Base-by-base conservation (phyloP, 2,329 filamentous ascomycete genomes). In the Sclerotinia trifoliorum region DNA sequence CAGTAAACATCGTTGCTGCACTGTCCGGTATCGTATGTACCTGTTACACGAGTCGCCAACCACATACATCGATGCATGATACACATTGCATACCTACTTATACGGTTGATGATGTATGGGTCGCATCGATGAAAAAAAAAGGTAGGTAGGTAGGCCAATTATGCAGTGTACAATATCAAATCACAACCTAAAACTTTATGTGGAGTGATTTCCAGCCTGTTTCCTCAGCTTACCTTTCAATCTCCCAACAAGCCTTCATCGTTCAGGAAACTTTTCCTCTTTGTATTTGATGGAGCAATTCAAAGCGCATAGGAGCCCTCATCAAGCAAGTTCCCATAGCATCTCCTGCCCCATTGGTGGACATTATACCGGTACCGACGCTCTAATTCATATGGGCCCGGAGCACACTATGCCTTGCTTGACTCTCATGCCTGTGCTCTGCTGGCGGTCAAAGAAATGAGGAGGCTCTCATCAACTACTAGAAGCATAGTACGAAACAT, bases 371-470 rank as follows among this genome's bases (percentile, higher is more conserved):
- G 56, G 56, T 63, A 62, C 56, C 54, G 52, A 66, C 19, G 29
- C 39, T 49, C 44, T 24, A 35, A 48, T 58, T 57, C 52, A 57
- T 58, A 29, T 58, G 52, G 35, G 62, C 51, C 57, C 35, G 57
- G 46, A 52, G 48, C 65, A 67, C 56, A 67, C 65, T 54, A 67
- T 67, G 65, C 64, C 60, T 39, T 67, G 55, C 32, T 49, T 51
- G 54, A 61, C 32, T 67, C 15, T 52, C 48, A 67, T 54, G 65
- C 65, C 57, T 55, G 49, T 54, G 65, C 57, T 67, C 57, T 62
- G 54, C 64, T 63, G 57, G 65, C 65, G 65, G 65, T 67, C 65
- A 67, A 60, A 67, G 65, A 61, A 60, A 62, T 62, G 65, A 67
- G 48, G 39, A 39, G 60, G 60, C 32, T 62, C 55, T 63, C 63